Base-by-base conservation (phyloP, 2,329 filamentous ascomycete genomes). In the Simplicillium sp. region DNA sequence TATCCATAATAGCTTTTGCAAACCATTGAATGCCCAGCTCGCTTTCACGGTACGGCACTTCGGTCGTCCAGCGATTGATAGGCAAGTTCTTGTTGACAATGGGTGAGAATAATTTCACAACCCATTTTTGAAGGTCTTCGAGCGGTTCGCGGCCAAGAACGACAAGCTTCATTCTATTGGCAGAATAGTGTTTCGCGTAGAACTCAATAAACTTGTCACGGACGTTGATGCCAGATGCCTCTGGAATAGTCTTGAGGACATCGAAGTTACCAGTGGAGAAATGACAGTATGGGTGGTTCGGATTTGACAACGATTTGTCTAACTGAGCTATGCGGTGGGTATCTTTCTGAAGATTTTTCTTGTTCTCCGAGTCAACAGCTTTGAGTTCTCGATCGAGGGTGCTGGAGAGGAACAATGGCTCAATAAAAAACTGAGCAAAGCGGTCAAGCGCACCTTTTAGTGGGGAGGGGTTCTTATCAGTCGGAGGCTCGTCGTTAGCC, bases 321-420 rank as follows among this genome's bases (percentile, higher is more conserved):
- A 96, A 71, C 62, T 96, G 89, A 54, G 90, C 80, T 47, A 94
- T 65, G n/a, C 89, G 79, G 87, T 89, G 95, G 41, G 77, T 75
- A 55, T 96, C 89, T 57, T 79, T 90, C 64, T 96, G 89, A 37
- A 96, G 67, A 52, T 96, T 96, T 73, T 96, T 96, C 73, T 95
- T 95, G 66, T 96, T 94, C 62, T 96, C 89, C 5, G 88, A 95
- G 56, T 96, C 88, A 14, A 96, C 89, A 1, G 89, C 89, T 49
- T 75, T 80, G 46, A 96, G 70, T 64, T 96, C 89, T 37, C 89
- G 77, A 52, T 96, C 89, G 37, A 96, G 62, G 0, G 87, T 92
- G 48, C 80, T 87, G 41, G 83, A 80, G 8, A 94, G 71, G 59
- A 96, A 96, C 29, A 96, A 71, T 0, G 89, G 89, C 46, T 84